Base-by-base conservation (phyloP, 345 rosid genomes). In the Aurinia saxatilis region DNA sequence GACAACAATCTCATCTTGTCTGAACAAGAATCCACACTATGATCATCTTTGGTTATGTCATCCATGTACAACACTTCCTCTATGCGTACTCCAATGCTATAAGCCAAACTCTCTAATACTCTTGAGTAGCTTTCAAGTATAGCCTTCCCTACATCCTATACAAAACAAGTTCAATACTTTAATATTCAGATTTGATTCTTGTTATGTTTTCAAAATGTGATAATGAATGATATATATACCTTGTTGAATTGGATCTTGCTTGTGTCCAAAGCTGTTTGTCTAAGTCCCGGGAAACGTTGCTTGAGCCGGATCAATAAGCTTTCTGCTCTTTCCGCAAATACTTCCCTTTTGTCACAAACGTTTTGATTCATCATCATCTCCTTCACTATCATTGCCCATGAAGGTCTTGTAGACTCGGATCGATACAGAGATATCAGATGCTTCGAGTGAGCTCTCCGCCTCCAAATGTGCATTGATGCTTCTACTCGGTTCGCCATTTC, bases 121-220 rank as follows among this genome's bases (percentile, higher is more conserved):
- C 99, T 85, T 17, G 99, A 90, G 75, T 93, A 93, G 88, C 99
- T 82, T 81, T 93, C 99, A 55, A 93, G 73, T 67, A 93, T 85
- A 38, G 99, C 81, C 72, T 93, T 90, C 17, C 97, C 99, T 4
- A 87, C 84, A 77, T 93, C 99, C 99, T 93, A 75, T 50, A 65
- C 69, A 57, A 54, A 8, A 16, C 30, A 61, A 16, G 14, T 16
- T 51, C 25, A 42, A 34, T 23, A 52, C 10, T 18, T 48, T 30
- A 31, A 25, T 10, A 10, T 57, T 60, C 0, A 13, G 14, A 15
- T 14, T 52, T 33, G 12, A 11, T 3, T 15, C n/a, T 12, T 10
- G 12, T 14, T 10, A n/a, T 14, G n/a, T 41, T n/a, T 33, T n/a
- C 31, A 11, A 18, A 8, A 31, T 6, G 41, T 63, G 51, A 0